Evolutionary conservation across 129 eudicot genomes (phyloP).

Genomic region (Dittrichia graveolens): DNA sequence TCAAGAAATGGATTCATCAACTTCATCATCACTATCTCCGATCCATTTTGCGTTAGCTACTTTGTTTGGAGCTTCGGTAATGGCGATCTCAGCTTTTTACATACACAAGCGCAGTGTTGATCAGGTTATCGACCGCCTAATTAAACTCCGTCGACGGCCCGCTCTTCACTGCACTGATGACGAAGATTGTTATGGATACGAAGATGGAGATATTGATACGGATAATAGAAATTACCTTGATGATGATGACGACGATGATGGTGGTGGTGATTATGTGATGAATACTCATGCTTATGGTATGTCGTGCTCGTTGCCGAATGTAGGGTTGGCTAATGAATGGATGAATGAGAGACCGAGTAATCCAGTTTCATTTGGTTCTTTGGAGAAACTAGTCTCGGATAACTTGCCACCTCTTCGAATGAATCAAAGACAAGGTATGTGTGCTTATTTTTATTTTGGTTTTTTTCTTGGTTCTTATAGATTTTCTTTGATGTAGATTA

Average conservation of each 20-base stretch:
- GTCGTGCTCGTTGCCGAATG: conserved; percentile 69
- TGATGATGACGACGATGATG: conserved; percentile 31
- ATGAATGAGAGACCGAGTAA: conserved; percentile 34
- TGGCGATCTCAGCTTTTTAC: conserved; percentile 85
- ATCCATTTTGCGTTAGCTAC: conserved; percentile 79
- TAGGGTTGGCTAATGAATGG: conserved; percentile 49
- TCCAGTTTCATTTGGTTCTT: conserved; percentile 37
- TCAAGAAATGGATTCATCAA: conserved; percentile 29
- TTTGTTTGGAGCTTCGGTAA: conserved; percentile 84
- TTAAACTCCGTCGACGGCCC: conserved; percentile 59
- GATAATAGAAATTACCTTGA: conserved; percentile 29
- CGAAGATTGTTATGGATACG: conserved; percentile 12
- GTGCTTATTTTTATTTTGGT: not conserved
- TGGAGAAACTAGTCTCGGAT: conserved; percentile 51
- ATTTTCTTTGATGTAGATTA: not conserved
- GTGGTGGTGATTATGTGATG: conserved; percentile 32
- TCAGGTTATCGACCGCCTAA: conserved; percentile 78
- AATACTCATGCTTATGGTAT: conserved; percentile 36
- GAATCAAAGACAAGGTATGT: conserved; percentile 58
- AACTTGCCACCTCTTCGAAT: conserved; percentile 60
- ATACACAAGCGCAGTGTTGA: conserved; percentile 86
- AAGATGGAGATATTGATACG: conserved; percentile 23
- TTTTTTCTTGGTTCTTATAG: not conserved
- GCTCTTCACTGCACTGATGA: conserved; percentile 18
- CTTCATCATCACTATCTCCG: conserved; percentile 44